Evolutionary conservation across 2,329 filamentous ascomycete genomes (phyloP).

Genomic region (Ophidiomyces ophidiicola): DNA sequence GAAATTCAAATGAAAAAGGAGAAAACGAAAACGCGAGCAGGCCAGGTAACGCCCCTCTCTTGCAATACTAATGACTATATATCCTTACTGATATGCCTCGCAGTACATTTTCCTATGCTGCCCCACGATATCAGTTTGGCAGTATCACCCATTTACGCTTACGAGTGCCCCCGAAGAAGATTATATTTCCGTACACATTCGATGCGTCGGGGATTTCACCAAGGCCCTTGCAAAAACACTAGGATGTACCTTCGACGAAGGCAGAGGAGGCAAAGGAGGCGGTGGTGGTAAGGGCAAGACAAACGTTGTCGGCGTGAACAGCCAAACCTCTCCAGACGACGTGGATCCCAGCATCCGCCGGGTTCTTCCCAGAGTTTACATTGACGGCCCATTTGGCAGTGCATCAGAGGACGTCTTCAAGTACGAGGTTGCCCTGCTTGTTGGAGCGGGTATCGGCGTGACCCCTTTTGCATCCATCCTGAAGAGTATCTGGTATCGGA

Average conservation of each 20-base stretch:
- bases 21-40: slow-evolving; percentile 65
- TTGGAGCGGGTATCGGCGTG: slow-evolving; percentile 42
- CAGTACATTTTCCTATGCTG: slow-evolving; percentile 80
- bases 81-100: neutral
- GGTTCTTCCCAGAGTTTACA: slow-evolving; percentile 65
- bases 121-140: slow-evolving; percentile 73
- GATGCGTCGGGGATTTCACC: slow-evolving; percentile 73
- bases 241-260: slow-evolving; percentile 57
- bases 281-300: slow-evolving; percentile 36
- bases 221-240: slow-evolving; percentile 55
- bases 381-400: slow-evolving; percentile 75
- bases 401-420: slow-evolving; percentile 75
- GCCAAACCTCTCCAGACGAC: slow-evolving; percentile 39
- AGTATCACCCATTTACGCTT: slow-evolving; percentile 78
- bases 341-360: slow-evolving; percentile 60
- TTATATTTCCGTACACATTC: slow-evolving; percentile 77
- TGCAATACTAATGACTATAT: neutral
- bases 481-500: slow-evolving; percentile 87
- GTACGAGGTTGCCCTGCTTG: slow-evolving; percentile 41
- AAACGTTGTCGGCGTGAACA: slow-evolving; percentile 57
- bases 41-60: slow-evolving; percentile 39
- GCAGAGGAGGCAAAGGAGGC: slow-evolving; percentile 29
- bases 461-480: slow-evolving; percentile 43
- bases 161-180: slow-evolving; percentile 82
- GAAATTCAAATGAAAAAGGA: slow-evolving; percentile 91